These are phyloP conservation scores for Aspergillus pseudonomiae DNA, from an alignment of 2,329 filamentous ascomycete species.

Conservation along the genomic window DNA sequence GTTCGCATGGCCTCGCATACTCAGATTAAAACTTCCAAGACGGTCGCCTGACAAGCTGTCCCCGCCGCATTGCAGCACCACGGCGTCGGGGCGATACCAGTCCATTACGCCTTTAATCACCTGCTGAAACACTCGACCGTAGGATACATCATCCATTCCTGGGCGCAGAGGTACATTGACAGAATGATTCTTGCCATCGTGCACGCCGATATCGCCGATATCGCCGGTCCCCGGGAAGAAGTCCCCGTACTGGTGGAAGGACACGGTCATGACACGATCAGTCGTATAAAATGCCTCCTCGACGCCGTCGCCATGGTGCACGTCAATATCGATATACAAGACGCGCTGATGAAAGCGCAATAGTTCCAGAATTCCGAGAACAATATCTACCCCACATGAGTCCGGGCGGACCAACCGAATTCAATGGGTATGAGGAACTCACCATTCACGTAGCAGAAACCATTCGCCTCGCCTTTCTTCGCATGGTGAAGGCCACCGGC, in stretches of 20 bases:
- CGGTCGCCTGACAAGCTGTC: constrained; percentile 69
- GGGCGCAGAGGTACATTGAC: constrained; percentile 72
- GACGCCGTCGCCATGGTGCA: constrained; percentile 69
- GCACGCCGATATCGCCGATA: constrained; percentile 68
- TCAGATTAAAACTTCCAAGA: constrained; percentile 70
- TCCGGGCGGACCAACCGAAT: constrained; percentile 9
- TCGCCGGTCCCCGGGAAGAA: constrained; percentile 73
- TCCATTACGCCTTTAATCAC: constrained; percentile 70
- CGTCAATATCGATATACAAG: constrained; percentile 69
- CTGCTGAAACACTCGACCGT: constrained; percentile 70
- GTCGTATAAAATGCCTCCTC: constrained; percentile 74
- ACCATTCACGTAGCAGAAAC: constrained; percentile 97
- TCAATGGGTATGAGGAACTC: constrained; percentile 11
- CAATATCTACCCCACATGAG: constrained; percentile 56
- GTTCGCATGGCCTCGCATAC: constrained; percentile 71
- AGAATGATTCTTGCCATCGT: constrained; percentile 66
- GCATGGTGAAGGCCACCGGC: constrained; percentile 95
- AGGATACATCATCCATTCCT: constrained; percentile 68
- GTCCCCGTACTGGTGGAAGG: constrained; percentile 73
- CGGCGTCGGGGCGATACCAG: constrained; percentile 67
- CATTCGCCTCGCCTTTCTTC: constrained; percentile 90
- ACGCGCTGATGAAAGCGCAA: constrained; percentile 66
- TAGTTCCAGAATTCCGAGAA: constrained; percentile 67
- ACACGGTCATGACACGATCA: constrained; percentile 71
- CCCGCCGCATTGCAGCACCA: constrained; percentile 70